Base-by-base conservation (phyloP, 495 filamentous ascomycete species). In the Tuber aestivum region DNA sequence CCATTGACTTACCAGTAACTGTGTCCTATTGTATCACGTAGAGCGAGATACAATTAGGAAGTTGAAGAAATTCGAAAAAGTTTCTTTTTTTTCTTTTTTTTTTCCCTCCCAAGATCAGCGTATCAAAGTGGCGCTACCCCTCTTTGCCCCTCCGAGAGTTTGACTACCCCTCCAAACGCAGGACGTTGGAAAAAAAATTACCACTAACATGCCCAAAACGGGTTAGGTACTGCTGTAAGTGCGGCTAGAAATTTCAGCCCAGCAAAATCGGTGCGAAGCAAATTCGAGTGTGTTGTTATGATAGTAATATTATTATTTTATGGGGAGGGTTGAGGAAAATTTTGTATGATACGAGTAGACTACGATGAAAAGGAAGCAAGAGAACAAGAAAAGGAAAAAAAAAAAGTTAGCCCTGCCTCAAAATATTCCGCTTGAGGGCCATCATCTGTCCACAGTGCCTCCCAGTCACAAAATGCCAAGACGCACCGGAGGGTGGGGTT, bases 401-500 rank as follows among this genome's bases (percentile, higher is more conserved):
- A 65, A 65, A 32, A 65, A 14, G 56, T 18, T 65, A 65, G 56
- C 56, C 56, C 56, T 65, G 56, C 56, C 18, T 27, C 4, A 65
- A 65, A 65, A 65, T 14, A 12, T 27, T 56, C n/a, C 50, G 3
- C 14, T 27, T 14, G 3, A 56, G 56, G 56, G 27, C 56, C 56
- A 27, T 69, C 74, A 75, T 50, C 38, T 50, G 27, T n/a, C 38
- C 69, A 37, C 72, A 16, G 18, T 37, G 44, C 48, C 76, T 79
- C 78, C 78, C 78, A 79, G 78, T 79, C 78, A 79, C 78, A 79
- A 77, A 79, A 79, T 77, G 78, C 78, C 78, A 78, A 79, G 77
- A 73, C 76, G 70, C 77, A 79, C 78, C 68, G 70, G 70, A 18
- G 75, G 78, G 78, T 77, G 76, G 78, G 78, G 78, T 72, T 79